These are phyloP conservation scores for Coelastrella sp. DNA, from an alignment of 139 green algal genomes.

Conservation along the genomic window DNA sequence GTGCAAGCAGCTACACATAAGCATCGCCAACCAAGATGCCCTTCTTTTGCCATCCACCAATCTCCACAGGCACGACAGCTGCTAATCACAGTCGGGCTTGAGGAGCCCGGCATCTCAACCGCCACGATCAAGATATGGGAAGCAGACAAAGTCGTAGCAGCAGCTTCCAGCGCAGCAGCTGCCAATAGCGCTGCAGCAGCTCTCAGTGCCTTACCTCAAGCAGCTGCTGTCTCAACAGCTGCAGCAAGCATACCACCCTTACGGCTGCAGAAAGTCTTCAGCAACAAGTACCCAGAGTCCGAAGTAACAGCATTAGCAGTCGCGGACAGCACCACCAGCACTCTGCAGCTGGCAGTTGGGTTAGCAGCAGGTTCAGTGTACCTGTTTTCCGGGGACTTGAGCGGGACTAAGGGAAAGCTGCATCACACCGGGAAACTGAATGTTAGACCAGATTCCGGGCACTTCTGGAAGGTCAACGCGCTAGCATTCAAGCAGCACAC, in stretches of 20 bases:
- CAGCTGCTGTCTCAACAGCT: background rate
- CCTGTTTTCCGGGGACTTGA: constrained; percentile 18
- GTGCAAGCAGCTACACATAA: too few species aligned
- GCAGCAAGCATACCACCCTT: constrained; percentile 41
- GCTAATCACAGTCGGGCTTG: constrained; percentile 64
- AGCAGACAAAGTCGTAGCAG: background rate
- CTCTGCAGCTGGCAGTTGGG: constrained; percentile 20
- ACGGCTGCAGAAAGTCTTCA: constrained; percentile 56
- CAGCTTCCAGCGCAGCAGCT: constrained; percentile 4
- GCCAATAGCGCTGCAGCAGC: constrained; percentile 10
- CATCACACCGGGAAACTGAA: constrained; percentile 35
- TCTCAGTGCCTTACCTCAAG: background rate
- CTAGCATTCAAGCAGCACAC: constrained; percentile 3
- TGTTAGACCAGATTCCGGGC: constrained; percentile 1
- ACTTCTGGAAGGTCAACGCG: constrained; percentile 31
- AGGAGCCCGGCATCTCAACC: constrained; percentile 69
- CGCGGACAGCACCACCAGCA: constrained; percentile 8
- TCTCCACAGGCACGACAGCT: constrained; percentile 26
- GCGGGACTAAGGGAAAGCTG: constrained; percentile 26
- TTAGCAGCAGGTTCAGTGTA: constrained; percentile 38
- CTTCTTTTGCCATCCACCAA: background rate
- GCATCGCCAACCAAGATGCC: too few species aligned
- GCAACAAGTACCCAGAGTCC: constrained; percentile 65
- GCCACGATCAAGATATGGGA: constrained; percentile 75
- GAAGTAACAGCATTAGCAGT: constrained; percentile 64